A percentile compares a stretch with the other conserved stretches of the same genome.
Evolutionary conservation across 805 yeast genomes (phyloP).

Genomic region (Candida bentonensis): DNA sequence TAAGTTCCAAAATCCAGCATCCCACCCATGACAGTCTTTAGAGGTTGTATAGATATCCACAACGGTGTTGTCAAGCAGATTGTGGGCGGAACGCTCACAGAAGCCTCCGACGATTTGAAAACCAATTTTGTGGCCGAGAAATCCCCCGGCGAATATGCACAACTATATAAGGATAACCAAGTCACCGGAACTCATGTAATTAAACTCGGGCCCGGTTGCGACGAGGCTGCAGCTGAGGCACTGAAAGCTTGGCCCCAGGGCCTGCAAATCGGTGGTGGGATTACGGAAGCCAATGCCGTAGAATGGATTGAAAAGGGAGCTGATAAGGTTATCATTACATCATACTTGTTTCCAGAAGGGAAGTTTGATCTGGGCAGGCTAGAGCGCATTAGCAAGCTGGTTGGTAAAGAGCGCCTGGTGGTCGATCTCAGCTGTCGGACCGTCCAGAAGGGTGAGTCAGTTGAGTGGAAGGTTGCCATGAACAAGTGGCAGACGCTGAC

Average conservation of each 20-base stretch:
- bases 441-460: conserved; percentile 16
- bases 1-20: too few relatives aligned
- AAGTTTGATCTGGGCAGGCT: conserved; percentile 39
- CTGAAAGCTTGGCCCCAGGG: conserved; percentile 55
- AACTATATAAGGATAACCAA: conserved; percentile 42
- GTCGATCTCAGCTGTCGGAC: conserved; percentile 80
- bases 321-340: conserved; percentile 78
- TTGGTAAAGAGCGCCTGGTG: conserved; percentile 58
- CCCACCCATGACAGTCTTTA: conserved; percentile 58
- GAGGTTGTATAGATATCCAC: conserved; percentile 94
- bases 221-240: conserved; percentile 69
- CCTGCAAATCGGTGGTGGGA: conserved; percentile 91
- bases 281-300: conserved; percentile 56
- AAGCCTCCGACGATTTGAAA: conserved; percentile 26
- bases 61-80: conserved; percentile 93
- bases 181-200: conserved; percentile 83
- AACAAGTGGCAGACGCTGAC: conserved; percentile 95
- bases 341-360: conserved; percentile 72
- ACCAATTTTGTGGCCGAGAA: conserved; percentile 72
- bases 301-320: conserved; percentile 73
- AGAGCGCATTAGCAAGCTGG: conserved; percentile 30
- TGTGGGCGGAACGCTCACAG: conserved; percentile 77
- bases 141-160: conserved; percentile 63
- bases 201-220: conserved; percentile 76
- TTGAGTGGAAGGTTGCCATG: conserved; percentile 87